Base-by-base conservation (phyloP, 371 early-diverging fungal genomes). In the Saksenaea vasiformis region DNA sequence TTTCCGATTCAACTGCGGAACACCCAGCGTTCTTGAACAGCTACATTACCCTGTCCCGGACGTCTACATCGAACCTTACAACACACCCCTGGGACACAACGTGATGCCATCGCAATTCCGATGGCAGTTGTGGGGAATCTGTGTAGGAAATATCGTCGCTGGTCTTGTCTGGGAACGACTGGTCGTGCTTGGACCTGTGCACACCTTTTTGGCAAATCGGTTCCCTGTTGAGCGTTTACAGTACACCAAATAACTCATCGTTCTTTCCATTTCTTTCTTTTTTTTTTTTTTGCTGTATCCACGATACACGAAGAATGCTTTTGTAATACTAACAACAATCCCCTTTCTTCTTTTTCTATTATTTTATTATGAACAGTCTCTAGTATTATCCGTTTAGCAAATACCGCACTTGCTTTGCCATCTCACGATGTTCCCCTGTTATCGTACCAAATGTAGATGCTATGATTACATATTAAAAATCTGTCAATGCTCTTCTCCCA, bases 1-100 rank as follows among this genome's bases (percentile, higher is more conserved):
- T 43, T 91, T 91, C 86, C 86, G 87, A 65, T 68, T 92, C 71
- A 91, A 93, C 74, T 93, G 93, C 68, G 93, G 93, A 41, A 75
- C 86, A 8, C 51, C 80, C 5, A 57, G 73, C 1, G 74, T 64
- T 4, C 66, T 85, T 27, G 79, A 70, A n/a, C 65, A 68, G 43
- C 64, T 82, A 15, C 87, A 88, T 5, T 87, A 81, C 51, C 74
- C 80, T 19, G 22, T 56, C 19, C 85, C 85, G 28, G 61, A 66
- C n/a, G 83, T 82, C 57, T 53, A 75, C 35, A 87, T 91, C 41
- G 76, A 72, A 58, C 69, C 60, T 10, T 92, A 87, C 68, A 86
- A 90, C 67, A 76, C 78, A 10, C 78, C 78, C 17, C 58, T 77
- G 2, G 90, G 90, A 14, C 88, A 90, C 66, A 91, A 91, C 51